Conservation (phyloP, 2,329 filamentous ascomycete species). For the Elsinoe fawcettii region DNA sequence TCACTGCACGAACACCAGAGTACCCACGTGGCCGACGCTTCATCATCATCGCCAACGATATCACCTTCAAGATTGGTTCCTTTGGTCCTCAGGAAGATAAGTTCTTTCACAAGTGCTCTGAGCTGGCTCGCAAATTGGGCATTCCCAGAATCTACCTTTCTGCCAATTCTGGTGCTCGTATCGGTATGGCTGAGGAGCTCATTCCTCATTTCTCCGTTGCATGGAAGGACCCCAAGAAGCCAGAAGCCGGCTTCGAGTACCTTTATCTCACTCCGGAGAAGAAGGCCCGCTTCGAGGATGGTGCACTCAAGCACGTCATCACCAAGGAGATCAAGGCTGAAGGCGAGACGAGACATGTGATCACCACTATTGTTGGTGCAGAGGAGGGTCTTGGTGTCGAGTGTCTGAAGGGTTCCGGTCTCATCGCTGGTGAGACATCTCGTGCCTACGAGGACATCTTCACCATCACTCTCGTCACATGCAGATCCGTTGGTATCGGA, state of each 20-base stretch:
- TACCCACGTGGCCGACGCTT: constrained; percentile 89
- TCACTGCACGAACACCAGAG: constrained; percentile 89
- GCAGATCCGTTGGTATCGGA: constrained; percentile 97
- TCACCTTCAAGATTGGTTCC: constrained; percentile 97
- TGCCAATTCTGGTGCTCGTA: constrained; percentile 95
- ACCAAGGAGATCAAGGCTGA: constrained; percentile 81
- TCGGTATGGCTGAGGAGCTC: constrained; percentile 92
- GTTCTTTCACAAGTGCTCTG: constrained; percentile 99
- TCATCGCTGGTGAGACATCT: constrained; percentile 96
- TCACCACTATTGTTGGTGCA: constrained; percentile 83
- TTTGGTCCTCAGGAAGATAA: constrained; percentile 95
- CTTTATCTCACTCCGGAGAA: constrained; percentile 83
- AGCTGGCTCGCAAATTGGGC: constrained; percentile 85
- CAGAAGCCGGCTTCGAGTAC: constrained; percentile 90
- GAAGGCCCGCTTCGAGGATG: constrained; percentile 79
- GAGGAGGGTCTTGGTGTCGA: constrained; percentile 97
- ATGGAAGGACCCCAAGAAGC: constrained; percentile 79
- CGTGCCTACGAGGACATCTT: constrained; percentile 98
- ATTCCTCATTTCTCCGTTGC: constrained; percentile 96
- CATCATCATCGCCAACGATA: constrained; percentile 96
- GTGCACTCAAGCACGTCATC: constrained; percentile 66
- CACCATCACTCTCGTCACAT: constrained; percentile 94
- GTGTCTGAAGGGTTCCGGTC: constrained; percentile 90
- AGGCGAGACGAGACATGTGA: constrained; percentile 86
- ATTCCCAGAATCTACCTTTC: constrained; percentile 97